These are phyloP conservation scores for Coprinellus aureogranulatus DNA, from an alignment of 768 basidiomycete genomes.

Conservation along the genomic window DNA sequence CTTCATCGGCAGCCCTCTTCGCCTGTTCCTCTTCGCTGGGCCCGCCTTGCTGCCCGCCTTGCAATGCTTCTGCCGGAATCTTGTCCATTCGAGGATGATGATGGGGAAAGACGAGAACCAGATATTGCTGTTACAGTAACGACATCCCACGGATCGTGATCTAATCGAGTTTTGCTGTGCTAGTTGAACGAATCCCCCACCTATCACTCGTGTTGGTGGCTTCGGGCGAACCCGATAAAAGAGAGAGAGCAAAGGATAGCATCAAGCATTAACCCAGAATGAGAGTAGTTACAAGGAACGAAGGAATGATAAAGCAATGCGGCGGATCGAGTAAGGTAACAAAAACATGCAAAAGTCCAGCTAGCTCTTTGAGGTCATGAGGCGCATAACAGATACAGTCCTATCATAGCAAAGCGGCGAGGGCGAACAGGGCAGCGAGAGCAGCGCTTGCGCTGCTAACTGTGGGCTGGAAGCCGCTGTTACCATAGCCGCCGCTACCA, in stretches of 20 bases:
- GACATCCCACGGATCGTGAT: not conserved
- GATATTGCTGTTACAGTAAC: not conserved
- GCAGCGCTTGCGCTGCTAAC: conserved; percentile 4
- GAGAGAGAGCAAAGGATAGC: not conserved
- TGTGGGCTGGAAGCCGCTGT: conserved; percentile 2
- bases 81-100: conserved; percentile 32
- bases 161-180: not conserved
- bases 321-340: not conserved
- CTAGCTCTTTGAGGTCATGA: not conserved
- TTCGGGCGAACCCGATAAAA: not conserved
- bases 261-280: conserved; percentile 2
- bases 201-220: too few relatives aligned
- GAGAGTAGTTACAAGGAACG: conserved; percentile 4
- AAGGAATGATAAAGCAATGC: not conserved
- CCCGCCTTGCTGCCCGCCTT: conserved; percentile 49
- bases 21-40: conserved; percentile 46
- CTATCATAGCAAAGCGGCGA: not conserved
- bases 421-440: not conserved
- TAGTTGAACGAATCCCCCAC: too few relatives aligned
- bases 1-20: conserved; percentile 58
- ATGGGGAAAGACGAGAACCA: not conserved
- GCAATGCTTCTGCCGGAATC: conserved; percentile 39
- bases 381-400: not conserved
- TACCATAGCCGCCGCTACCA: conserved; percentile 6
- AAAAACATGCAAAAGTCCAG: conserved; percentile 3